These are phyloP conservation scores for Ophiostoma sp. DNA, from an alignment of 2,329 filamentous ascomycete species.

Conservation along the genomic window DNA sequence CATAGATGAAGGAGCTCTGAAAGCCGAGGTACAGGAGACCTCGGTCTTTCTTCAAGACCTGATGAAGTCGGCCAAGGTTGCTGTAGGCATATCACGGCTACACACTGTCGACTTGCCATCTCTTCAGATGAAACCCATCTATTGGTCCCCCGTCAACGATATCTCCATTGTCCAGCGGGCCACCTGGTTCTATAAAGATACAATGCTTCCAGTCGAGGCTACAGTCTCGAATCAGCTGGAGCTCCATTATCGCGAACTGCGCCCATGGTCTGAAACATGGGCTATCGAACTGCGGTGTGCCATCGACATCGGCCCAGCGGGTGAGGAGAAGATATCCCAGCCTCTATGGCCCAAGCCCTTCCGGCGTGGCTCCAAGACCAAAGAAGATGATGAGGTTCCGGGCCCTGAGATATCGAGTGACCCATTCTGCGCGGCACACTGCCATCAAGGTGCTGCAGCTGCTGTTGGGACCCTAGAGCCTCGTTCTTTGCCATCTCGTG, in stretches of 20 bases:
- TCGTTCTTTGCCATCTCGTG: neutral
- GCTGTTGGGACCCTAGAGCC: slow-evolving; percentile 47
- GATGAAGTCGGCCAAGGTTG: slow-evolving; percentile 50
- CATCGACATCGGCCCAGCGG: slow-evolving; percentile 78
- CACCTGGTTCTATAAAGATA: slow-evolving; percentile 97
- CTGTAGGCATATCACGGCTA: slow-evolving; percentile 83
- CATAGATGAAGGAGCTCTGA: slow-evolving; percentile 1
- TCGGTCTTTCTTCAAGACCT: neutral
- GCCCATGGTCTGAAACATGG: slow-evolving; percentile 90
- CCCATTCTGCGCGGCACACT: slow-evolving; percentile 55
- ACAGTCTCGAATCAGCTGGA: slow-evolving; percentile 87
- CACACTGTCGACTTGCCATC: slow-evolving; percentile 81
- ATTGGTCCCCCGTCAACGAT: slow-evolving; percentile 93
- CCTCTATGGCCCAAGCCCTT: slow-evolving; percentile 67
- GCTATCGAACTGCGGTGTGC: slow-evolving; percentile 84
- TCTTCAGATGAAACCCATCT: slow-evolving; percentile 90
- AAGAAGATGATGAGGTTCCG: slow-evolving; percentile 29
- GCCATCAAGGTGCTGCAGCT: slow-evolving; percentile 55
- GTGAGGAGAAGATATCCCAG: slow-evolving; percentile 86
- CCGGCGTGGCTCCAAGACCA: slow-evolving; percentile 34
- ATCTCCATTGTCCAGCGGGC: slow-evolving; percentile 74
- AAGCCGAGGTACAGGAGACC: slow-evolving; percentile 12
- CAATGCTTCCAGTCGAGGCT: slow-evolving; percentile 83
- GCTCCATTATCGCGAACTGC: slow-evolving; percentile 78
- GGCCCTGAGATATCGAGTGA: slow-evolving; percentile 48